These are phyloP conservation scores for Barnettozyma botsteinii DNA, from an alignment of 805 yeast genomes.

Conservation along the genomic window DNA sequence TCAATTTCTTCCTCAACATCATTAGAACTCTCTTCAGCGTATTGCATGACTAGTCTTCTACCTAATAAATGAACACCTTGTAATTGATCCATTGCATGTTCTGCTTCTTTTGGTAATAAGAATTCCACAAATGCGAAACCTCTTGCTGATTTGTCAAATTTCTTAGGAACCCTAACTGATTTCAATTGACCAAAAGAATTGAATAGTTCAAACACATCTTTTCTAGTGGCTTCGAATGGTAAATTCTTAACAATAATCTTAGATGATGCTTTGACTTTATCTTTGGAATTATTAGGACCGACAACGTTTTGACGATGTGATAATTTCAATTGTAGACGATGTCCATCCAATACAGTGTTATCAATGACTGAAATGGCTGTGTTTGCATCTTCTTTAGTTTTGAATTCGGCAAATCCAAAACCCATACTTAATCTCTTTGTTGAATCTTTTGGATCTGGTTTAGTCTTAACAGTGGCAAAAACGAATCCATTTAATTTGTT, in stretches of 20 bases:
- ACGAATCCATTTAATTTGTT: conserved; percentile 72
- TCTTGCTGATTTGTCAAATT: conserved; percentile 89
- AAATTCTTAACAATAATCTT: conserved; percentile 93
- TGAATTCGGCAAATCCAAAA: conserved; percentile 92
- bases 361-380: conserved; percentile 69
- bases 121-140: conserved; percentile 98
- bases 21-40: conserved; percentile 75
- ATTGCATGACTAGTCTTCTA: conserved; percentile 88
- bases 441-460: conserved; percentile 74
- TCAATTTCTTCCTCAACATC: conserved; percentile 89
- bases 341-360: conserved; percentile 80
- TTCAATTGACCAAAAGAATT: conserved; percentile 93
- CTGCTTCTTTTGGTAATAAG: conserved; percentile 82
- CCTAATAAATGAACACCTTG: conserved; percentile 96
- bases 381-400: conserved; percentile 69
- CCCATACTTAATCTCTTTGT: conserved; percentile 87
- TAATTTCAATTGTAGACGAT: conserved; percentile 79
- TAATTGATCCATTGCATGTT: conserved; percentile 85
- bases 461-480: conserved; percentile 75
- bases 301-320: conserved; percentile 65
- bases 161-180: conserved; percentile 93
- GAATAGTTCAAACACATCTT: conserved; percentile 87
- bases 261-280: conserved; percentile 36
- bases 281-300: conserved; percentile 22
- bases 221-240: conserved; percentile 93